Percentiles rank a stretch among this genome's conserved stretches.
Evolutionary conservation across 2,329 filamentous ascomycete genomes (phyloP).

Genomic region (Basipetospora chlamydospora): DNA sequence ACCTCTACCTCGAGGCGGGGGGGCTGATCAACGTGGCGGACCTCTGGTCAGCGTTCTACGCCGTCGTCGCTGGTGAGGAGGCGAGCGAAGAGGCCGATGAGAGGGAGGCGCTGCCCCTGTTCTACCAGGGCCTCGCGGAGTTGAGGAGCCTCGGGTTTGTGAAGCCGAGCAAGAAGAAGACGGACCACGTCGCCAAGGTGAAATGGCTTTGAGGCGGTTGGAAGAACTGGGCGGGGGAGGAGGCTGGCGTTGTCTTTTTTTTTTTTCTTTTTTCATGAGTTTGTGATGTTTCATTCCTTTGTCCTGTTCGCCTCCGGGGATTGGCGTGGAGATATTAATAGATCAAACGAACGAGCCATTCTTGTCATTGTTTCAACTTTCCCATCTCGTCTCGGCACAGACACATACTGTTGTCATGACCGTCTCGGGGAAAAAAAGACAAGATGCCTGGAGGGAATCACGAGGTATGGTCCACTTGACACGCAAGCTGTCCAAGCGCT

Average conservation of each 20-base stretch:
- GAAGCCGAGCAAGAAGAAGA: conserved; percentile 80
- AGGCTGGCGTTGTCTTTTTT: not conserved
- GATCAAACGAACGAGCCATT: too few species aligned
- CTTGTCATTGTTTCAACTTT: too few species aligned
- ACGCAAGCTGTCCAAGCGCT: too few species aligned
- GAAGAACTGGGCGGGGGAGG: not conserved
- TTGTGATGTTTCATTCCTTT: too few species aligned
- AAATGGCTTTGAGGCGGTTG: conserved; percentile 48
- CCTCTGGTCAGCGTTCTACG: conserved; percentile 63
- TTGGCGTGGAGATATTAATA: too few species aligned
- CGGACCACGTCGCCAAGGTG: conserved; percentile 82
- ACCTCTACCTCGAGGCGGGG: conserved; percentile 65
- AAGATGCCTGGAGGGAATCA: too few species aligned
- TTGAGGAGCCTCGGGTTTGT: conserved; percentile 74
- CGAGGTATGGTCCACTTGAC: too few species aligned
- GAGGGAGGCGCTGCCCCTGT: conserved; percentile 52
- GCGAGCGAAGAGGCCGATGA: conserved; percentile 21
- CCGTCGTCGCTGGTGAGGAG: conserved; percentile 32
- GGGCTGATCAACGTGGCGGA: conserved; percentile 66
- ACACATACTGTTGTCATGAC: too few species aligned
- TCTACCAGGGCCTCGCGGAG: conserved; percentile 77
- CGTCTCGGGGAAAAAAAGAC: too few species aligned
- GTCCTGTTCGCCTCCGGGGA: too few species aligned
- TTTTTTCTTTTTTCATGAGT: not conserved
- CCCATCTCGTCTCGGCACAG: too few species aligned